These are phyloP conservation scores for Rubia tinctorum DNA, from an alignment of 305 asterid species.

Conservation along the genomic window DNA sequence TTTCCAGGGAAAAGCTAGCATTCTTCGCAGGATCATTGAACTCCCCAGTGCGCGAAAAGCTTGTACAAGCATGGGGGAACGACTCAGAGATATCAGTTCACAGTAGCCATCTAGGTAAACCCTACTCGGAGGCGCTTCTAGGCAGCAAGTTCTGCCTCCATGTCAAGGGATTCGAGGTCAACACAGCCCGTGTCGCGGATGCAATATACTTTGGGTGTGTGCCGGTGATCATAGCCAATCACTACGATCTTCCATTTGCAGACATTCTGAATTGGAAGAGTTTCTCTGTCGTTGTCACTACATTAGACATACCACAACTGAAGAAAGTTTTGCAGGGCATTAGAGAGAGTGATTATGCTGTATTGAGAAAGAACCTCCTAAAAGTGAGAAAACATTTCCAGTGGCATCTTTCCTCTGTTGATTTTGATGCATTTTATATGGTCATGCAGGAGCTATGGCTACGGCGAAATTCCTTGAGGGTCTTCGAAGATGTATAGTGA, in stretches of 20 bases:
- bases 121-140: conserved; percentile 61
- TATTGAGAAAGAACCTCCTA: conserved; percentile 46
- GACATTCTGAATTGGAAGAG: conserved; percentile 75
- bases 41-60: conserved; percentile 86
- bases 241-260: conserved; percentile 85
- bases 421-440: conserved; percentile 80
- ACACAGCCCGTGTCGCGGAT: conserved; percentile 89
- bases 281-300: conserved; percentile 67
- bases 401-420: conserved; percentile 68
- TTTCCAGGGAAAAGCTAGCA: conserved; percentile 62
- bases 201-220: conserved; percentile 78
- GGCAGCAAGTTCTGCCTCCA: conserved; percentile 86
- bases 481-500: conserved; percentile 1
- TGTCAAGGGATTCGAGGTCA: conserved; percentile 87
- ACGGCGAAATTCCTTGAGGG: conserved; percentile 44
- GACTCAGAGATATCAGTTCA: conserved; percentile 62
- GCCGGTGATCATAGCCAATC: conserved; percentile 86
- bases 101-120: conserved; percentile 45
- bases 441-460: conserved; percentile 88
- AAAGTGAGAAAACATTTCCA: conserved; percentile 72
- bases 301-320: conserved; percentile 69
- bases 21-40: conserved; percentile 85
- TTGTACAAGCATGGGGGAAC: conserved; percentile 69
- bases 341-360: conserved; percentile 37
- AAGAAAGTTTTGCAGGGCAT: conserved; percentile 52